Base-by-base conservation (phyloP, 2,329 filamentous ascomycete genomes). In the Aureobasidium sp. region DNA sequence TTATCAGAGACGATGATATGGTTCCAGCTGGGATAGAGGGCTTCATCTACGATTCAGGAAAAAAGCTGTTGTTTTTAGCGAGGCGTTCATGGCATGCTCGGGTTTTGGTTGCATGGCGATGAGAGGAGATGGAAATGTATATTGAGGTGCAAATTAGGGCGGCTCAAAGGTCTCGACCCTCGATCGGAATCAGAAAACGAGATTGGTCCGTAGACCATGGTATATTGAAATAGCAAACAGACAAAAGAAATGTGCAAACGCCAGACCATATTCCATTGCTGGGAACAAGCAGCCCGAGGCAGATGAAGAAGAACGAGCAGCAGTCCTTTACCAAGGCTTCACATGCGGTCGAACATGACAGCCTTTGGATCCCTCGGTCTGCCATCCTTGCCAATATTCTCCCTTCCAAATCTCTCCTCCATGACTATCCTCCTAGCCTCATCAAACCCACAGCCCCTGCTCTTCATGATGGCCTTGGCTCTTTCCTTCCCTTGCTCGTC, bases 361-460 rank as follows among this genome's bases (percentile, higher is more conserved):
- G 96, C 96, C 79, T 97, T 97, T 64, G 92, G 91, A 78, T 97
- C 93, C 72, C 86, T 83, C 64, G 94, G 94, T 68, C 87, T 78
- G 5, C 94, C 94, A 75, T 99, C 94, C 5, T 89, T 82, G 1
- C 87, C 91, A 72, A 99, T 97, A 57, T 90, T 89, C 69, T 96
- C 90, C 72, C 86, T 91, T 72, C 85, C 85, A 77, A 99, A 96
- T 62, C 86, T 81, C 68, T 89, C 85, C 77, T 97, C 89, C 76
- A 91, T 94, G 72, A 89, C 95, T 49, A 91, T 82, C 69, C 90
- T 83, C 68, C 94, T 83, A 42, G 93, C 94, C 77, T 97, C 91
- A 76, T 99, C 93, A 72, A 99, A 99, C 64, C 81, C 83, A 66
- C 97, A 83, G 62, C 86, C 82, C 66, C 86, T 82, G 72, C 82